phyloP scores from a whole-genome alignment of 1,139 yeast genomes.

The Hyphopichia fennica region DNA sequence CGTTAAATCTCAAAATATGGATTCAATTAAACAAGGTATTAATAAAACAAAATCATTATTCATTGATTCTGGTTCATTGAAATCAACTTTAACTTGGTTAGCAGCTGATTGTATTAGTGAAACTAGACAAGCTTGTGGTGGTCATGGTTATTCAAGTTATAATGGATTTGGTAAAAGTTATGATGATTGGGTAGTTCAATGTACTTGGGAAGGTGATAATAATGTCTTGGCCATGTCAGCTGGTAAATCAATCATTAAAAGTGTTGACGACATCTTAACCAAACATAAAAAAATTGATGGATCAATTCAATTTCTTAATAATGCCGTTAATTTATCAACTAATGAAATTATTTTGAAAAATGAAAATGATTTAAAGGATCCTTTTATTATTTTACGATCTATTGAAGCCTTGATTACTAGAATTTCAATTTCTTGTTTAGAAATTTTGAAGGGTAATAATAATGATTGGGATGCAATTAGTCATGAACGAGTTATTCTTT shows the following conservation, averaged over 20 bases:
- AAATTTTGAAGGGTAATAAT: constrained; percentile 16
- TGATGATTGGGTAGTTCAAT: constrained; percentile 37
- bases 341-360: constrained; percentile 7
- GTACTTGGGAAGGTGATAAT: constrained; percentile 40
- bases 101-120: constrained; percentile 33
- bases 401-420: constrained; percentile 20
- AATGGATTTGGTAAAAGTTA: constrained; percentile 32
- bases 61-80: constrained; percentile 31
- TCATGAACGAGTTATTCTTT: constrained; percentile 23
- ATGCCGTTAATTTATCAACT: constrained; percentile 19
- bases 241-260: constrained; percentile 30
- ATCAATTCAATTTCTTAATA: constrained; percentile 23
- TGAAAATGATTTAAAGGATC: constrained; percentile 12
- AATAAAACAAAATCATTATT: constrained; percentile 29
- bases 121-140: constrained; percentile 34
- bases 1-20: constrained; percentile 21
- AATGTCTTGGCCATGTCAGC: constrained; percentile 30
- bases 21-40: constrained; percentile 20
- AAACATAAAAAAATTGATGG: constrained; percentile 24
- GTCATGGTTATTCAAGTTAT: constrained; percentile 35
- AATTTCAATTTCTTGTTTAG: constrained; percentile 12
- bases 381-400: constrained; percentile 15
- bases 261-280: constrained; percentile 20
- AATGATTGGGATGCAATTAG: constrained; percentile 22
- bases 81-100: constrained; percentile 33